A percentile compares a stretch with the other conserved stretches of the same genome.
These are phyloP conservation scores for Aspergillus asperescens DNA, from an alignment of 495 filamentous ascomycete genomes.

Conservation along the genomic window DNA sequence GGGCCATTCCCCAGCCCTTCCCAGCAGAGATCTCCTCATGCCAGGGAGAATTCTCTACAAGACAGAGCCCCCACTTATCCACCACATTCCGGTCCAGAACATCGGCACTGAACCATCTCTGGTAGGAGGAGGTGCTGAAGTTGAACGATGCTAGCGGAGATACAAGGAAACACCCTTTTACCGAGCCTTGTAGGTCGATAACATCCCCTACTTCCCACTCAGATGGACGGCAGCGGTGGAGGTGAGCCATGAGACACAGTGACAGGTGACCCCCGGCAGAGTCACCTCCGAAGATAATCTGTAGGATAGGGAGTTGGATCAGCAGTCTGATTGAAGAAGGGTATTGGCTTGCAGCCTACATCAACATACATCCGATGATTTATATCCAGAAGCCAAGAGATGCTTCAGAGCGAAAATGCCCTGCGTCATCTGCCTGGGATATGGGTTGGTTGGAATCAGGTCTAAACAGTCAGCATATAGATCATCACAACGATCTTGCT, in stretches of 20 bases:
- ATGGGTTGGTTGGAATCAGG: constrained; percentile 16
- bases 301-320: background rate
- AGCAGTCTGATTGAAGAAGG: background rate
- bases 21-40: constrained; percentile 16
- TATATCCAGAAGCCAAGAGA: constrained; percentile 16
- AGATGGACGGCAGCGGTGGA: constrained; percentile 4
- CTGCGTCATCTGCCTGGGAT: constrained; percentile 20
- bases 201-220: background rate
- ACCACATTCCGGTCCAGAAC: constrained; percentile 17
- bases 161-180: constrained; percentile 23
- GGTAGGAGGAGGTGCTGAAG: constrained; percentile 15
- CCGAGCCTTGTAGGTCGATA: background rate
- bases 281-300: constrained; percentile 24
- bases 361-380: constrained; percentile 12
- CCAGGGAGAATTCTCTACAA: constrained; percentile 19
- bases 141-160: constrained; percentile 23
- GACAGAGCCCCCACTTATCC: constrained; percentile 10
- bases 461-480: constrained; percentile 2
- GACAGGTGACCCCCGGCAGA: constrained; percentile 25
- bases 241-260: constrained; percentile 15
- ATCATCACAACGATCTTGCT: background rate
- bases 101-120: constrained; percentile 16
- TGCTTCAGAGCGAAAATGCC: constrained; percentile 17
- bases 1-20: constrained; percentile 23
- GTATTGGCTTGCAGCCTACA: background rate